Evolutionary conservation across 805 yeast species (phyloP), one percentile per base, ranked within the genome.

Genomic region (Yarrowia deformans): DNA sequence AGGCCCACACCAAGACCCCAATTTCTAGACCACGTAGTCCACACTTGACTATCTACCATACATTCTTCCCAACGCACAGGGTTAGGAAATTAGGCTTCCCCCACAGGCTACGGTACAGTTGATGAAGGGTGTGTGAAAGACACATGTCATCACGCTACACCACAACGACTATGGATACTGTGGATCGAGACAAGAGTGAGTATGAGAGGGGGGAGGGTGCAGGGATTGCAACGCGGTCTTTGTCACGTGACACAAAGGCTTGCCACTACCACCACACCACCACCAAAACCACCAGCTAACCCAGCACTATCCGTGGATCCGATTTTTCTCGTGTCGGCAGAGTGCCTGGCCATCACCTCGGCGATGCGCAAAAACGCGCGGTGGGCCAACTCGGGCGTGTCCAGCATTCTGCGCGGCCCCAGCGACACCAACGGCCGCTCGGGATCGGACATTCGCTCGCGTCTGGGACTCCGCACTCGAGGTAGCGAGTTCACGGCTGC

Each of bases 321-420:
- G 14, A 84, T 89, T 69, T 90, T 96, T 1, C 86, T 94, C 73
- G 90, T 92, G 72, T 88, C 92, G 71, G 90, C 90, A 76, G 98
- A 95, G 80, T 92, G 97, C 77, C 90, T 91, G 75, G 84, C 88
- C 69, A 85, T 95, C 67, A 87, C 94, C 19, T 88, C 97, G 19
- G 93, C 95, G 29, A 92, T 95, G 97, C 84, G 98, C 69, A 93
- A 92, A 76, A 84, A 90, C 72, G 86, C 93, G 76, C 87, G 90
- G 72, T 89, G 90, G 85, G 90, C 75, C 50, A 90, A 89, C 64
- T 84, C 89, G 8, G 91, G 93, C 1, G 95, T 93, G 46, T 94
- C 97, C 10, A 91, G 97, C 7, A 86, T 94, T 39, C 81, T 94
- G 61, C 42, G 66, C 0, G 66, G 66, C 14, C 66, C 66, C 34